Percentiles rank a stretch among this genome's conserved stretches.
These are phyloP conservation scores for Pseudotsuga menziesii DNA, from an alignment of 75 land plant species.

Conservation along the genomic window DNA sequence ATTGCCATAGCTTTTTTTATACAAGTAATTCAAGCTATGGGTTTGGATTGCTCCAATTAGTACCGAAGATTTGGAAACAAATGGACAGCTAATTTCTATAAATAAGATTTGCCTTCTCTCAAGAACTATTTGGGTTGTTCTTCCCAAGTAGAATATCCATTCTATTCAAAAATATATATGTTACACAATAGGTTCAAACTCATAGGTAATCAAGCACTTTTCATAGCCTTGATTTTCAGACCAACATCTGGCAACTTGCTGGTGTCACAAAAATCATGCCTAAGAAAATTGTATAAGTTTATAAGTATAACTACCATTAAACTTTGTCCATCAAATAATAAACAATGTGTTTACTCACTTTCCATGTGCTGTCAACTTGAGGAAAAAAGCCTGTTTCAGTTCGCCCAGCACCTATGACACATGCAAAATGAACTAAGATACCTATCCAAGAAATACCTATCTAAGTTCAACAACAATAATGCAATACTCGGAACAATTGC, in stretches of 20 bases:
- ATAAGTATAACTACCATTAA: background rate
- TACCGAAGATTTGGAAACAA: too few relatives aligned
- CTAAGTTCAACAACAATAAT: background rate
- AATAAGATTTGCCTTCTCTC: too few relatives aligned
- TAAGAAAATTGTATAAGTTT: background rate
- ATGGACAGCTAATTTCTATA: too few relatives aligned
- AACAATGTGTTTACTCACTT: slow-evolving; percentile 36
- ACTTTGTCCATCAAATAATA: background rate
- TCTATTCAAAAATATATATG: too few relatives aligned
- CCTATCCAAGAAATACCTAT: background rate
- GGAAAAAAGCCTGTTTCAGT: slow-evolving; percentile 65
- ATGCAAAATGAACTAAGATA: background rate
- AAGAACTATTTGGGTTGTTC: too few relatives aligned
- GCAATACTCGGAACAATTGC: background rate
- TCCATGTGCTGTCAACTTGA: slow-evolving; percentile 80
- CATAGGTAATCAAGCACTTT: background rate
- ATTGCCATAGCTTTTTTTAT: too few relatives aligned
- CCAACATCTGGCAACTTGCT: background rate
- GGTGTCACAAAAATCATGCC: background rate
- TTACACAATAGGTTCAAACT: too few relatives aligned
- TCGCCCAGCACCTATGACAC: slow-evolving; percentile 22
- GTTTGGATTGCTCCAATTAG: too few relatives aligned
- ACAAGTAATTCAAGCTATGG: too few relatives aligned
- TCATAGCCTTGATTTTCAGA: background rate
- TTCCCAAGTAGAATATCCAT: too few relatives aligned